These are phyloP conservation scores for Euphorbia peplus DNA, from an alignment of 345 rosid species.

Conservation along the genomic window DNA sequence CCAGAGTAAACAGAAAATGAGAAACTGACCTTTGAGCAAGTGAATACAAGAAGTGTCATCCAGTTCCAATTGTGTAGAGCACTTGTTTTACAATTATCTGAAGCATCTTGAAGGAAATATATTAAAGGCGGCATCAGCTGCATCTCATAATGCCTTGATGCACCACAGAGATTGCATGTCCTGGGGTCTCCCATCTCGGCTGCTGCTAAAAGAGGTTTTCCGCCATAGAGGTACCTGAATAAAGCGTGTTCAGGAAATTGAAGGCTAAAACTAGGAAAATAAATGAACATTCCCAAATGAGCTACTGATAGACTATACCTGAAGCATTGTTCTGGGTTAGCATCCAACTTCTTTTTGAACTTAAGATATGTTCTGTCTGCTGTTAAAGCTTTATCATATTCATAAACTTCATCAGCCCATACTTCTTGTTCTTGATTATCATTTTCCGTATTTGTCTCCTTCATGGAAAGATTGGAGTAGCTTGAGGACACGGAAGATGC, in stretches of 20 bases:
- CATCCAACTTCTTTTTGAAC: constrained; percentile 79
- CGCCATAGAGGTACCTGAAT: constrained; percentile 68
- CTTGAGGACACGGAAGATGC: constrained; percentile 37
- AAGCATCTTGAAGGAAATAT: constrained; percentile 70
- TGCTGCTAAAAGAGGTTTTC: constrained; percentile 61
- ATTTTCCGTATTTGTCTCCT: constrained; percentile 37
- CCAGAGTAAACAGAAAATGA: no score
- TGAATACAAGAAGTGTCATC: constrained; percentile 74
- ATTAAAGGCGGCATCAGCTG: constrained; percentile 86
- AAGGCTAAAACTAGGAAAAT: not conserved
- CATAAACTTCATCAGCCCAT: constrained; percentile 76
- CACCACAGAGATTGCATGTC: constrained; percentile 55
- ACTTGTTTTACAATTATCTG: constrained; percentile 41
- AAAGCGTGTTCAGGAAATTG: not conserved
- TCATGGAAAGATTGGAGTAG: constrained; percentile 43
- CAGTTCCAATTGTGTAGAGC: constrained; percentile 74
- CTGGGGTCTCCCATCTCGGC: constrained; percentile 41
- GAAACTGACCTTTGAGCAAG: constrained; percentile 68
- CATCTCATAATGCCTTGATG: constrained; percentile 70
- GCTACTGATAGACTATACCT: no score
- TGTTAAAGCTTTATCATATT: constrained; percentile 71
- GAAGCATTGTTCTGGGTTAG: constrained; percentile 81
- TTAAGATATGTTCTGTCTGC: constrained; percentile 89
- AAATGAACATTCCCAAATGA: not conserved
- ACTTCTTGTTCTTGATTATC: constrained; percentile 42